Evolutionary conservation across 441 rosid genomes (phyloP).

Genomic region (Isatis lusitanica): DNA sequence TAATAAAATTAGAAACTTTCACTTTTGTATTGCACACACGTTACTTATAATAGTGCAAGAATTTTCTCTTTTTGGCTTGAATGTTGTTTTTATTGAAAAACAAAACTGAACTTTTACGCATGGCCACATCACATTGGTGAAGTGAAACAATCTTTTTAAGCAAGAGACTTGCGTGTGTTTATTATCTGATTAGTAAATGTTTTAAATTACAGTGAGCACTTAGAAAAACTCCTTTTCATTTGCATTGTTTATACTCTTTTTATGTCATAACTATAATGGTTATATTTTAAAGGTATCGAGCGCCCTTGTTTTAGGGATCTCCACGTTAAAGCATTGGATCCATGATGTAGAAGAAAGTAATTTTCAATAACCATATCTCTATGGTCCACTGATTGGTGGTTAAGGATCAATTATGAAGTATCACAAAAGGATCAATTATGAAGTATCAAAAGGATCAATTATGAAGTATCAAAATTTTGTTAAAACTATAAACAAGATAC

Average conservation of each 20-base stretch:
- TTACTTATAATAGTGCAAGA: conserved; percentile 1
- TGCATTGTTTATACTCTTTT: too few relatives aligned
- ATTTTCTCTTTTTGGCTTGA: not conserved
- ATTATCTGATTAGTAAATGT: too few relatives aligned
- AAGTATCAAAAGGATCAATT: not conserved
- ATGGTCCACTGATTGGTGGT: not conserved
- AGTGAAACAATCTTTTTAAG: too few relatives aligned
- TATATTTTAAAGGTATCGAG: not conserved
- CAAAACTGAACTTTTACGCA: too few relatives aligned
- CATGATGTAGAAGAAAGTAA: not conserved
- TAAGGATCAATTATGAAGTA: not conserved
- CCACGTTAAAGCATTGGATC: not conserved
- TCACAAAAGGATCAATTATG: not conserved
- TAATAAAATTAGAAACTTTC: conserved; percentile 12
- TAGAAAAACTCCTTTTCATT: too few relatives aligned
- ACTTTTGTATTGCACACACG: conserved; percentile 17
- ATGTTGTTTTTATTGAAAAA: not conserved
- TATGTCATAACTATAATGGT: too few relatives aligned
- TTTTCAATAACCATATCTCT: not conserved
- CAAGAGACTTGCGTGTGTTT: too few relatives aligned
- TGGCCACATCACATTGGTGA: too few relatives aligned
- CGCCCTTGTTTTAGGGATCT: not conserved
- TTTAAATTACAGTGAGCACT: too few relatives aligned
- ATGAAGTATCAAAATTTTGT: not conserved
- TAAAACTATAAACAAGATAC: not conserved